Evolutionary conservation across 139 green algal species (phyloP), one percentile per base, ranked within the genome.

Genomic region (Chlamydomonas sphaeroides): DNA sequence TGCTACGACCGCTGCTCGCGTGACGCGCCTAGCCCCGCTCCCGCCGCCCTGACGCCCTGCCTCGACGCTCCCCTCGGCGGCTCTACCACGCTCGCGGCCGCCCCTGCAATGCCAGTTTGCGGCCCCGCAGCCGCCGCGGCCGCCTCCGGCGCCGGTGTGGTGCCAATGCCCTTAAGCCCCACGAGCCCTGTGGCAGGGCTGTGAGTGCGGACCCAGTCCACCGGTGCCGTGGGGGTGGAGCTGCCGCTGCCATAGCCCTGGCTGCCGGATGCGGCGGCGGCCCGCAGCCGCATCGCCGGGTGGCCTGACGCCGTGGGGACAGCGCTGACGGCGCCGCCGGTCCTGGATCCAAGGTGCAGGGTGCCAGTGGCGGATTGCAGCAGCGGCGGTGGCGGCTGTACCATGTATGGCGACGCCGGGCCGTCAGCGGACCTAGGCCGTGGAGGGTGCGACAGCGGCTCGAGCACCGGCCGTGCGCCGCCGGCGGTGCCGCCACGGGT

Each of bases 91-190:
- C 28, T 36, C 39, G 72, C 28, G 14, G 72, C 25, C 5, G 17
- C 3, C 0, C 72, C 72, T 5, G 56, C 26, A 17, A 79, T 38
- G 5, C 51, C 72, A 32, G 56, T 68, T 38, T 69, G 5, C 18
- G 72, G 72, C 38, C 72, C 72, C 42, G 74, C 74, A 30, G 74
- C 59, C 30, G 57, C 59, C 30, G 59, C 74, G 0, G 74, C 59
- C 26, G 71, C 71, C 0, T 26, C 59, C 28, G 63, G 32, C 18
- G 39, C 6, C 10, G 74, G 59, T 17, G 74, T 80, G 3, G 63
- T 62, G 74, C 59, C 59, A 33, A 80, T 80, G 20, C 74, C 39
- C 30, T 45, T 21, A 23, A 80, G n/a, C 30, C 74, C 74, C 14
- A 45, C 23, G 59, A 80, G 42, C 5, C 74, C 74, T 15, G 30